phyloP scores from a whole-genome alignment of 75 land plant genomes.

The Cryptomeria japonica region DNA sequence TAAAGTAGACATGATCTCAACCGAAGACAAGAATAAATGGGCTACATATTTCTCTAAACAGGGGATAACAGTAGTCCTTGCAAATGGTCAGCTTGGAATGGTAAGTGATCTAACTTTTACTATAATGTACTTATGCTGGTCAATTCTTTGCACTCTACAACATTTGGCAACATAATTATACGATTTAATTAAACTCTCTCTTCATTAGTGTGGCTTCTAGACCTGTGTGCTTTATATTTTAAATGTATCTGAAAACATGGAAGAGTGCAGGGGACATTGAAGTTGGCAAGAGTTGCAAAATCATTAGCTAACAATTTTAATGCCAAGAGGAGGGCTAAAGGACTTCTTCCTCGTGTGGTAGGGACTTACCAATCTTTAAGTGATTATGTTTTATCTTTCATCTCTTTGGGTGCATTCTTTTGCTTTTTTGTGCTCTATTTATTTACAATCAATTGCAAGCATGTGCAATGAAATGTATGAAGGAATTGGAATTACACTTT shows the following conservation, averaged over 20 bases:
- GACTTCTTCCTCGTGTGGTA: slow-evolving; percentile 94
- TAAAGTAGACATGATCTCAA: slow-evolving; percentile 94
- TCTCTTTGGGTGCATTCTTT: too few relatives aligned
- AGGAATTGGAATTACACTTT: too few relatives aligned
- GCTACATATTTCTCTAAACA: slow-evolving; percentile 68
- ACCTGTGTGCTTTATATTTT: not conserved
- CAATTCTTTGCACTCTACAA: not conserved
- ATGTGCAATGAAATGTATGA: too few relatives aligned
- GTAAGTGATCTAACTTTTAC: slow-evolving; percentile 26
- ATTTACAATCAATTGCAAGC: too few relatives aligned
- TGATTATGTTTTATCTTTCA: not conserved
- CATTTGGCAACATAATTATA: not conserved
- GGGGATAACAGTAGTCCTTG: slow-evolving; percentile 67
- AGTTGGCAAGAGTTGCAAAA: slow-evolving; percentile 75
- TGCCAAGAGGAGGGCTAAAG: slow-evolving; percentile 76
- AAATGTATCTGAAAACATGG: slow-evolving; percentile 11
- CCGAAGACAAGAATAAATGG: slow-evolving; percentile 91
- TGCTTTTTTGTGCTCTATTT: too few relatives aligned
- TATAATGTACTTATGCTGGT: not conserved
- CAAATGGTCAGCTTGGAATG: slow-evolving; percentile 88
- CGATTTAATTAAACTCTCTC: not conserved
- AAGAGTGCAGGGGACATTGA: slow-evolving; percentile 77
- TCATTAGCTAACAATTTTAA: slow-evolving; percentile 73
- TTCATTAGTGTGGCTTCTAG: not conserved
- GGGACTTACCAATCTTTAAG: slow-evolving; percentile 10